phyloP scores from a whole-genome alignment of 768 basidiomycete genomes.

The Naganishia onofrii region DNA sequence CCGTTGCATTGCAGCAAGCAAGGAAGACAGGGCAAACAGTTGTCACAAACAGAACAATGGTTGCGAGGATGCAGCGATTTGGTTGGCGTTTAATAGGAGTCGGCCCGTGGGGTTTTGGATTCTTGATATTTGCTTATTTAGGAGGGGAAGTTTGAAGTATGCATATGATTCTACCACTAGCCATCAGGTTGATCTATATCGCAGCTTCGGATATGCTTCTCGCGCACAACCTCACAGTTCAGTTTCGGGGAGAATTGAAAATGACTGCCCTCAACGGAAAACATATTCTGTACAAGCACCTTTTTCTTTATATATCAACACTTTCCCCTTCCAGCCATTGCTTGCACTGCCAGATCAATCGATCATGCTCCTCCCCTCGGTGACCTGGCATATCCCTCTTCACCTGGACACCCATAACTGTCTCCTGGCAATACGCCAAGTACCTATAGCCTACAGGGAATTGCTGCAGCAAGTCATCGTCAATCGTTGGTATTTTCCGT shows the following conservation, averaged over 20 bases:
- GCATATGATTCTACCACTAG: too few relatives aligned
- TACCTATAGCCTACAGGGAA: slow-evolving; percentile 42
- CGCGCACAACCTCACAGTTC: too few relatives aligned
- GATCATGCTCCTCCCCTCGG: slow-evolving; percentile 20
- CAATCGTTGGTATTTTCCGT: slow-evolving; percentile 34
- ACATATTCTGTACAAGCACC: too few relatives aligned
- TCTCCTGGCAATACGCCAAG: slow-evolving; percentile 40
- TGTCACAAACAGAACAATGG: slow-evolving; percentile 14
- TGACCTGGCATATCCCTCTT: slow-evolving; percentile 26
- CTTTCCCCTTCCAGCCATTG: slow-evolving; percentile 26
- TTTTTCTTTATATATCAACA: slow-evolving; percentile 9
- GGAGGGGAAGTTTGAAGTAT: slow-evolving; percentile 45
- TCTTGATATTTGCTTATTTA: slow-evolving; percentile 49
- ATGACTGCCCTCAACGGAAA: too few relatives aligned
- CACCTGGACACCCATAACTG: slow-evolving; percentile 21
- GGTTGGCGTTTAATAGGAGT: slow-evolving; percentile 48
- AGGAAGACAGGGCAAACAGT: slow-evolving; percentile 20
- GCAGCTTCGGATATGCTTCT: too few relatives aligned
- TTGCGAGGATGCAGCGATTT: slow-evolving; percentile 35
- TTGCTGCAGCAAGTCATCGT: slow-evolving; percentile 36
- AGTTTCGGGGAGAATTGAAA: too few relatives aligned
- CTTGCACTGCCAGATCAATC: slow-evolving; percentile 10
- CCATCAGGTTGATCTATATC: too few relatives aligned
- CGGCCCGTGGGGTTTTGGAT: slow-evolving; percentile 49
- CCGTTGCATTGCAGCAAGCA: slow-evolving; percentile 3